Evolutionary conservation across 345 rosid genomes (phyloP).

Genomic region (Populus tremula): DNA sequence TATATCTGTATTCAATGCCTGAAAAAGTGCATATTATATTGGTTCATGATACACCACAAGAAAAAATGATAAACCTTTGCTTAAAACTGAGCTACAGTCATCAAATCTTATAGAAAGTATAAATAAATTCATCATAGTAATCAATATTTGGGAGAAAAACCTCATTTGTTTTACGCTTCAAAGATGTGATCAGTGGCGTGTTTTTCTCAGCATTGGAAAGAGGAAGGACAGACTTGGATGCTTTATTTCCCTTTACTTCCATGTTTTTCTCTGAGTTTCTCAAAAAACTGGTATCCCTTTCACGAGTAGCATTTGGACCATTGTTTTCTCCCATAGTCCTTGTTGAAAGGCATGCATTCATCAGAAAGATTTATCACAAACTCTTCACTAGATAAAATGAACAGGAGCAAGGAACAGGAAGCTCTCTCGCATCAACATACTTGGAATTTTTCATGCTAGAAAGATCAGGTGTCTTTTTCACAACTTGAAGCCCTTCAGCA

Average conservation of each 20-base stretch:
- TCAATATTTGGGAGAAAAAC: constrained; percentile 22
- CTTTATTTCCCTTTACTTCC: constrained; percentile 25
- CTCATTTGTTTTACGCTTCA: constrained; percentile 71
- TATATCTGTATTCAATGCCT: constrained; percentile 45
- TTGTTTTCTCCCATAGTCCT: constrained; percentile 43
- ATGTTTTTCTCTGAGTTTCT: constrained; percentile 32
- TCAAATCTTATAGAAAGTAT: background rate
- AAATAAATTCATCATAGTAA: background rate
- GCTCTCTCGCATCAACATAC: constrained; percentile 27
- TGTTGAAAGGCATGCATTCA: constrained; percentile 17
- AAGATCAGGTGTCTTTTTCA: constrained; percentile 40
- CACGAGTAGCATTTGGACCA: constrained; percentile 34
- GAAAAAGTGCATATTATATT: constrained; percentile 14
- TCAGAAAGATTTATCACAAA: background rate
- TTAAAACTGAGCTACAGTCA: constrained; percentile 8
- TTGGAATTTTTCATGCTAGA: constrained; percentile 45
- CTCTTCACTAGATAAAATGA: constrained; percentile 5
- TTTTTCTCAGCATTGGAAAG: constrained; percentile 34
- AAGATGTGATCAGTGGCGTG: constrained; percentile 34
- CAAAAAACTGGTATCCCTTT: constrained; percentile 27
- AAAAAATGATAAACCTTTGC: background rate
- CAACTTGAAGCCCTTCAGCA: constrained; percentile 44
- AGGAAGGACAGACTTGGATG: constrained; percentile 26
- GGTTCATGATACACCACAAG: background rate
- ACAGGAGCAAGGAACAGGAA: constrained; percentile 2